phyloP scores from a whole-genome alignment of 768 basidiomycete genomes.

The Thelephora aurantiotincta region DNA sequence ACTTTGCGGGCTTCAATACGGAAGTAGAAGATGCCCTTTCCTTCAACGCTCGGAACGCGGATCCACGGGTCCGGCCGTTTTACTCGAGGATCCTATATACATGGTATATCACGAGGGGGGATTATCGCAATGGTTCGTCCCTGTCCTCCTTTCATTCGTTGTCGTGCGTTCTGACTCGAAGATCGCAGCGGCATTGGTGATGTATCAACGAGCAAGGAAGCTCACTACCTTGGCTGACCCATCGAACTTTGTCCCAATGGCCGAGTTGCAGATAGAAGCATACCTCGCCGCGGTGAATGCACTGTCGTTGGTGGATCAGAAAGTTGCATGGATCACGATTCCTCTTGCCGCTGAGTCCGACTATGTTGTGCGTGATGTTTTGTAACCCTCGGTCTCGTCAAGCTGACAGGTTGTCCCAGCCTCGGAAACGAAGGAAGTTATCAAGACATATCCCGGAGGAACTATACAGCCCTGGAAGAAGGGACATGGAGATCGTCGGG shows the following conservation, averaged over 20 bases:
- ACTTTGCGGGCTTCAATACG: constrained; percentile 71
- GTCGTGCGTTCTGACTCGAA: not conserved
- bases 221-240: constrained; percentile 33
- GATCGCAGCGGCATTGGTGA: constrained; percentile 64
- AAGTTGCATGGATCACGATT: constrained; percentile 74
- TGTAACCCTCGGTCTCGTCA: constrained; percentile 4
- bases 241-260: constrained; percentile 29
- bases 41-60: constrained; percentile 89
- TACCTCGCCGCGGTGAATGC: constrained; percentile 83
- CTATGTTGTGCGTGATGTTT: constrained; percentile 24
- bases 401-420: constrained; percentile 23
- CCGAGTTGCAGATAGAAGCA: constrained; percentile 65
- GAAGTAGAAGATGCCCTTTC: constrained; percentile 82
- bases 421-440: constrained; percentile 57
- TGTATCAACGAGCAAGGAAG: constrained; percentile 87
- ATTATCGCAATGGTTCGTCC: constrained; percentile 78
- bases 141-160: constrained; percentile 1
- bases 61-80: constrained; percentile 72
- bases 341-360: constrained; percentile 33
- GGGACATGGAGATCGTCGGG: constrained; percentile 66
- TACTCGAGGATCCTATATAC: constrained; percentile 91
- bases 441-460: constrained; percentile 68
- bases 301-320: constrained; percentile 65
- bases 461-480: constrained; percentile 44
- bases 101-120: constrained; percentile 79